These are phyloP conservation scores for Przewalskia tangutica DNA, from an alignment of 257 asterid species.

Conservation along the genomic window DNA sequence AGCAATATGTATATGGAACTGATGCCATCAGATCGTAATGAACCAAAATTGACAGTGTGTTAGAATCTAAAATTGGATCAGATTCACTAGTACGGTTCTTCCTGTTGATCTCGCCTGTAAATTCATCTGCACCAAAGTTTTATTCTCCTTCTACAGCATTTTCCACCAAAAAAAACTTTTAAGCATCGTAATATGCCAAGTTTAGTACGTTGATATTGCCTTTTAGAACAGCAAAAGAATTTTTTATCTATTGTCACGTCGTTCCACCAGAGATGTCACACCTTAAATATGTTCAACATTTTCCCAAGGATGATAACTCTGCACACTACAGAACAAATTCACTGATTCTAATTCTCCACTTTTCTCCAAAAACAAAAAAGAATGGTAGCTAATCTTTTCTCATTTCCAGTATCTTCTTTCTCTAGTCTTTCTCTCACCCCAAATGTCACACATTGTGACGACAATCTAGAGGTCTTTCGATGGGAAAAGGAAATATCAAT, in stretches of 20 bases:
- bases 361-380: not conserved
- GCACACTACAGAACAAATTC: constrained; percentile 1
- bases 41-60: constrained; percentile 3
- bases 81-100: constrained; percentile 1
- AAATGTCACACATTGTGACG: not conserved
- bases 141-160: constrained; percentile 27
- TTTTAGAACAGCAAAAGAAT: constrained; percentile 18
- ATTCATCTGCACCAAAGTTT: constrained; percentile 22
- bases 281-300: not conserved
- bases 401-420: not conserved
- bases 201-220: constrained; percentile 19
- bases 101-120: constrained; percentile 4
- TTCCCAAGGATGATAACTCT: not conserved
- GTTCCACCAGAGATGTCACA: not conserved
- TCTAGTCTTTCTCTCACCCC: not conserved
- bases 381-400: not conserved
- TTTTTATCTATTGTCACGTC: constrained; percentile 3
- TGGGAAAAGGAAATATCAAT: not conserved
- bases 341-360: constrained; percentile 3
- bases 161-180: constrained; percentile 10
- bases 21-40: constrained; percentile 5
- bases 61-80: constrained; percentile 1
- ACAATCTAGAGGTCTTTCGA: not conserved
- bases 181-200: constrained; percentile 28
- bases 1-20: not conserved